Evolutionary conservation across 73 alveolate species (phyloP), one percentile per base, ranked within the genome.

Genomic region (Paramecium sonneborni): DNA sequence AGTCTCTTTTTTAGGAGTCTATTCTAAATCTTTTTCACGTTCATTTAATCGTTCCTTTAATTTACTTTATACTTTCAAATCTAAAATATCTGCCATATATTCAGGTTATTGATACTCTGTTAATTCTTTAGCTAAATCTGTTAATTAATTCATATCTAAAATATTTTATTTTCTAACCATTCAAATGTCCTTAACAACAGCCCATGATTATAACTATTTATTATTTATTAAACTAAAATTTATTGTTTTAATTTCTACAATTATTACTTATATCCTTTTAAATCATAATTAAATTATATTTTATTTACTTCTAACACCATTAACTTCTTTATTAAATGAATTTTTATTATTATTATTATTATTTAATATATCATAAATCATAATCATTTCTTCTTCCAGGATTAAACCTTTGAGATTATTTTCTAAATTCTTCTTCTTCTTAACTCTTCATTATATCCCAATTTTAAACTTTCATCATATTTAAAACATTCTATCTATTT

Each of bases 71-170:
- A 9, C 39, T 30, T 62, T 26, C 84, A 62, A 62, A 62, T 62
- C 44, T 62, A 62, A 30, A 26, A 62, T 62, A 32, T 62, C 48
- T 1, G 84, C 84, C 34, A 62, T 23, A 62, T 62, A 62, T 62
- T 62, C 84, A 62, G 84, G 84, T 12, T 62, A 32, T 24, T 62
- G 44, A 24, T 62, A 62, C 24, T 62, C 84, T 11, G 84, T 62
- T 44, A 62, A 62, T 7, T 62, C 84, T 62, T 62, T 62, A 2
- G 23, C 46, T 32, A 62, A 62, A 7, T 62, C 84, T 26, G 84
- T 62, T 5, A 62, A 9, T 62, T 62, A 30, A 32, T 62, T 0
- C 39, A 30, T 62, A 62, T 62, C 84, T 62, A 62, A 26, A 62
- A 62, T 62, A 62, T 30, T 62, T 14, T 30, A 62, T 30, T 26